Base-by-base conservation (phyloP, 306 rosid genomes). In the Fagus sylvatica region DNA sequence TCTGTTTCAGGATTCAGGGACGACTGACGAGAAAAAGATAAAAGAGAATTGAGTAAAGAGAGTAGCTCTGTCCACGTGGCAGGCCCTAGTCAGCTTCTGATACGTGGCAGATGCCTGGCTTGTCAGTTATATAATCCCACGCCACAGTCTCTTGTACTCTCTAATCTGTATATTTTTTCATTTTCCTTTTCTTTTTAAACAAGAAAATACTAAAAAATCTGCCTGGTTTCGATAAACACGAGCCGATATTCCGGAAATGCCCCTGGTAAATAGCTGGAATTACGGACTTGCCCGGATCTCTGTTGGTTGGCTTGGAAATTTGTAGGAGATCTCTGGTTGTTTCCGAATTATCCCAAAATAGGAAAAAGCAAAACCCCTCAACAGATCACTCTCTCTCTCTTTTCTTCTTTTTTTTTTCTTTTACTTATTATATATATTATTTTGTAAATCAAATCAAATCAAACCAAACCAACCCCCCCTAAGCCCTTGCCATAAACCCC, bases 401-500 rank as follows among this genome's bases (percentile, higher is more conserved):
- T 51, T 41, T 53, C 57, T 33, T 17, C 51, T 4, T 13, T 5
- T 49, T 2, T 42, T 1, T 55, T 36, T 2, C 11, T 5, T 6
- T 54, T 11, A 3, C 49, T n/a, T 53, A 1, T 48, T 36, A 30
- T 51, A n/a, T n/a, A n/a, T 71, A 4, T 49, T 22, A 22, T 22
- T 22, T 22, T 22, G 28, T 22, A 22, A 22, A 22, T 22, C 28
- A 22, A 22, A 22, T 22, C 28, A 22, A 22, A 22, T 22, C 28
- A 82, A 80, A 64, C 77, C 81, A 17, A 83, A 57, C 85, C 85
- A 83, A 88, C 66, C 88, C 88, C 88, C 88, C 88, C 84, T 83
- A 66, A 87, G n/a, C n/a, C n/a, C n/a, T n/a, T n/a, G n/a, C n/a
- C n/a, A 88, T 85, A 87, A 91, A 88, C 87, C 89, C 89, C 94